Conservation (phyloP, 2,329 filamentous ascomycete species). For the Thyridium curvatum region DNA sequence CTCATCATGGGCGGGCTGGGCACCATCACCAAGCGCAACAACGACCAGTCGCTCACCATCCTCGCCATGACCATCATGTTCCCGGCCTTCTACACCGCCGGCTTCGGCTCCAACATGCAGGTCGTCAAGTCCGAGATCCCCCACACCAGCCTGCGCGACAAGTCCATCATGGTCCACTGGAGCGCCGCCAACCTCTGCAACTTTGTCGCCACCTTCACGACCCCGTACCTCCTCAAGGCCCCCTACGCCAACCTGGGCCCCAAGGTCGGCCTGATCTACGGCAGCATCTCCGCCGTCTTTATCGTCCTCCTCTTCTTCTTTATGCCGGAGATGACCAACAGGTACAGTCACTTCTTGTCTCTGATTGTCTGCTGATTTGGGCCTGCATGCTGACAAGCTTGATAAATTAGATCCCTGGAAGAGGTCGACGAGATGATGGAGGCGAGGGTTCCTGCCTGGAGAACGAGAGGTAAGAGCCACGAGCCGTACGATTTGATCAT, state of each 20-base stretch:
- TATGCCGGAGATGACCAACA: conserved; percentile 34
- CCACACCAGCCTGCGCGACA: conserved; percentile 8
- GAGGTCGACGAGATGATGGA: conserved; percentile 36
- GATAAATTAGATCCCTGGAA: too few relatives aligned
- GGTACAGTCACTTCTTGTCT: conserved; percentile 26
- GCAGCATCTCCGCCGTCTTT: conserved; percentile 6
- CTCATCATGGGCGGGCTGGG: conserved; percentile 8
- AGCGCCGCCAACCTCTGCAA: conserved; percentile 3
- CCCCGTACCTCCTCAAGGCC: conserved; percentile 7
- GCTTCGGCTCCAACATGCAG: conserved; percentile 1
- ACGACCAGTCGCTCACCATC: background rate
- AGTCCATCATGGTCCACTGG: conserved; percentile 4
- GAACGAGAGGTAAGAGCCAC: too few relatives aligned
- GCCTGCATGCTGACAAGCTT: too few relatives aligned
- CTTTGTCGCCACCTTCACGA: conserved; percentile 8
- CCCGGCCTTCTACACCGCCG: too few relatives aligned
- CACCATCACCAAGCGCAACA: conserved; percentile 2
- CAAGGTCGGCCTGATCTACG: conserved; percentile 7
- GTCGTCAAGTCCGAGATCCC: conserved; percentile 7
- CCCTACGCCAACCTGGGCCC: conserved; percentile 7
- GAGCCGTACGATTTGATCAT: too few relatives aligned
- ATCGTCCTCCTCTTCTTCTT: conserved; percentile 6
- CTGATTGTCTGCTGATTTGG: background rate
- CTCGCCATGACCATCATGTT: too few relatives aligned
- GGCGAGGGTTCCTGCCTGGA: conserved; percentile 20